Base-by-base conservation (phyloP, 306 rosid genomes). In the Albizia julibrissin region DNA sequence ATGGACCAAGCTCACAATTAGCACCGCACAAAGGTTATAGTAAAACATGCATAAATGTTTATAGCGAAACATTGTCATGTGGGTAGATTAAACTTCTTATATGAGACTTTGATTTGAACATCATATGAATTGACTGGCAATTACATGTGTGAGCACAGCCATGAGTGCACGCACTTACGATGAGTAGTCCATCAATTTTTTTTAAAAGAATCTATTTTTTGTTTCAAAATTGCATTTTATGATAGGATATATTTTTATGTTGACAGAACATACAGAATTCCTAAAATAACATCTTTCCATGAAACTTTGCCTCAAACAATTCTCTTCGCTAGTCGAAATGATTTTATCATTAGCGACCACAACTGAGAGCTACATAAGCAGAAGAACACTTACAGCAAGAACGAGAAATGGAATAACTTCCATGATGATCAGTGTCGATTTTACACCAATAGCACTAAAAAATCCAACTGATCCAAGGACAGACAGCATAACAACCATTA, bases 341-440 rank as follows among this genome's bases (percentile, higher is more conserved):
- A 44, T 13, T 19, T 22, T 14, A 76, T 15, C 58, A 50, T 24
- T 34, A 33, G 31, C 33, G 42, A 52, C 54, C 72, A 29, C 61
- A 70, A 49, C 67, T 68, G 40, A 39, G n/a, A 81, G 59, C 46
- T 82, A 65, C 44, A 80, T 61, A 59, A 47, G 81, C 40, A 82
- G 78, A 80, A 56, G 54, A 81, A 81, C 86, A 92, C 98, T 92
- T 90, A 95, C 99, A 74, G 99, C 99, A 64, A 95, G 90, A 85
- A 95, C 97, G 87, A 95, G 99, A 87, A 95, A 95, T 33, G 99
- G 99, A 76, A 95, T 95, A 79, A 95, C 99, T 93, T 95, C 97
- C 97, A 95, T 93, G 76, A 95, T 95, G 89, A 95, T 93, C 50
- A 95, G 85, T 68, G 99, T 95, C 66, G 99, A 95, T 86, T 95